These are phyloP conservation scores for Boletus reticulatus DNA, from an alignment of 768 basidiomycete species.

Conservation along the genomic window DNA sequence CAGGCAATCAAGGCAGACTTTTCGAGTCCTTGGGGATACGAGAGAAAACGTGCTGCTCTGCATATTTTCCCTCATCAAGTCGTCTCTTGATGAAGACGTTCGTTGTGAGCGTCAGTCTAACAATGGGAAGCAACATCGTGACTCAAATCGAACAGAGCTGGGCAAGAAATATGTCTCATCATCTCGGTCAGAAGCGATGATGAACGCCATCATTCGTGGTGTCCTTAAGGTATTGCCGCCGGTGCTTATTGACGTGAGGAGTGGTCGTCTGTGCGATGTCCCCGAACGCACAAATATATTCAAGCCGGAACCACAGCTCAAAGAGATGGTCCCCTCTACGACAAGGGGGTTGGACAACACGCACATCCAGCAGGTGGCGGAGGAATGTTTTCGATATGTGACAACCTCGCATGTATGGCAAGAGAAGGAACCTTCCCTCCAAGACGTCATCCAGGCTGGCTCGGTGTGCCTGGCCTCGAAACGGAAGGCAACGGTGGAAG, in stretches of 20 bases:
- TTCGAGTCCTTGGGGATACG: neutral
- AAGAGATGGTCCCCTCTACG: constrained; percentile 9
- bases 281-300: neutral
- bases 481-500: constrained; percentile 4
- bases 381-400: constrained; percentile 7
- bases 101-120: neutral
- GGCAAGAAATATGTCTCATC: neutral
- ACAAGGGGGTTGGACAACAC: neutral
- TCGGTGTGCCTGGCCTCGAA: constrained; percentile 10
- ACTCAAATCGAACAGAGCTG: neutral
- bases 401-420: constrained; percentile 14
- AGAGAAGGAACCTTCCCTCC: constrained; percentile 6
- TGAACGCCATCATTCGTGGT: neutral
- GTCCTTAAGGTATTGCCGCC: neutral
- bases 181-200: neutral
- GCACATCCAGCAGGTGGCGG: neutral
- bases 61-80: neutral
- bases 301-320: neutral
- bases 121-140: fast-evolving
- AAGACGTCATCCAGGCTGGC: constrained; percentile 2
- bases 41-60: neutral
- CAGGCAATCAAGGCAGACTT: constrained; percentile 6
- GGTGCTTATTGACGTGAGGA: neutral
- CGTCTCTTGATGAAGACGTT: neutral
- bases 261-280: neutral